Evolutionary conservation across 371 early-diverging fungal species (phyloP).

Genomic region (Mortierella polycephala): DNA sequence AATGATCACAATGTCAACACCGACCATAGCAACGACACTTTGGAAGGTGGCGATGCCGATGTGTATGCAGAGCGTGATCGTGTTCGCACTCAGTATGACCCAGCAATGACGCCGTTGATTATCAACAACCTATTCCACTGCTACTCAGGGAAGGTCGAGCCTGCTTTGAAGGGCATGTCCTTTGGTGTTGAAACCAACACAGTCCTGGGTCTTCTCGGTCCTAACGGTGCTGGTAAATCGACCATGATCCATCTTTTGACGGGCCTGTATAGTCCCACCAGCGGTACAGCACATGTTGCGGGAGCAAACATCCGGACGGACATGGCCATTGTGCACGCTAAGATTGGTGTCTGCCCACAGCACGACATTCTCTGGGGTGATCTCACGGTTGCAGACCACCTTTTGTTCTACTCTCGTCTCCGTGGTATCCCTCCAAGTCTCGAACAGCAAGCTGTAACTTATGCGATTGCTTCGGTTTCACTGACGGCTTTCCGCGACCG

Average conservation of each 20-base stretch:
- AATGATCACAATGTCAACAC: not conserved
- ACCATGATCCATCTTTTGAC: constrained; percentile 76
- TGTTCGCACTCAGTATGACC: constrained; percentile 62
- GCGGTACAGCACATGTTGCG: constrained; percentile 68
- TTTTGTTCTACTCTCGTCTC: constrained; percentile 76
- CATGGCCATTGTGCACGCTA: constrained; percentile 63
- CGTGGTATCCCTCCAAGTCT: constrained; percentile 66
- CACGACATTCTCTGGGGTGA: constrained; percentile 84
- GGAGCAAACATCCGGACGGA: constrained; percentile 70
- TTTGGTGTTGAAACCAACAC: constrained; percentile 54
- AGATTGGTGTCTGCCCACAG: constrained; percentile 81
- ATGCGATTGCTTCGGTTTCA: constrained; percentile 62
- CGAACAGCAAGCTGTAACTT: constrained; percentile 60
- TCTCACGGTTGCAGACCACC: constrained; percentile 76
- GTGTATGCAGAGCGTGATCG: constrained; percentile 67
- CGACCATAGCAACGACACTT: constrained; percentile 3
- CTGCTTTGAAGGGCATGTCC: constrained; percentile 43
- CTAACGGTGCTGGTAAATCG: constrained; percentile 72
- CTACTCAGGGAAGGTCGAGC: constrained; percentile 44
- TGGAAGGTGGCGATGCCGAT: constrained; percentile 67
- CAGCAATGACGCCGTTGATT: constrained; percentile 37
- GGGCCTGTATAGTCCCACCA: constrained; percentile 69
- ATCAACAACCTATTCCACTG: constrained; percentile 43
- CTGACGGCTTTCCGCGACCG: constrained; percentile 61
- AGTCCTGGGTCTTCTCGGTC: constrained; percentile 74